Base-by-base conservation (phyloP, 106 monocot genomes). In the Chionographis japonica region DNA sequence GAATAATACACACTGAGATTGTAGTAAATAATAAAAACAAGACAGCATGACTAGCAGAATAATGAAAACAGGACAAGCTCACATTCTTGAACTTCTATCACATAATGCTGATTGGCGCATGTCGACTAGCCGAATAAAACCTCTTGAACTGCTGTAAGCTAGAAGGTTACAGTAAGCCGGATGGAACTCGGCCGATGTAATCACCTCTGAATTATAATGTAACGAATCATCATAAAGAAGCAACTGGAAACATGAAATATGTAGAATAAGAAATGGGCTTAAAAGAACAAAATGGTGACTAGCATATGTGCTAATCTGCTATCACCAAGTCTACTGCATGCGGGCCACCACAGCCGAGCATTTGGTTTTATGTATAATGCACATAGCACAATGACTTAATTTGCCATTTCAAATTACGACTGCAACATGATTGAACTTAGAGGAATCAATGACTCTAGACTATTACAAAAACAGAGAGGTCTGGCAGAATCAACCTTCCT, bases 61-160 rank as follows among this genome's bases (percentile, higher is more conserved):
- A 10, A 46, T 10, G 46, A 46, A 70, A 37, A 52, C 35, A 65
- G 40, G 36, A 61, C 4, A 37, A 51, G 36, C 86, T 84, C 69
- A 88, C 88, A 82, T 80, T 69, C 74, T 88, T 61, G 83, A 79
- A 66, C 55, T 79, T 15, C 73, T 68, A 37, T 92, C 91, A 71
- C 87, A 87, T 68, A 92, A 66, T 41, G 91, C 91, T 14, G 91
- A 88, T 50, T 58, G 73, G 6, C 91, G 70, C 81, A 92, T 79
- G 75, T 92, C 91, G 54, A 88, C 79, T 13, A 92, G 63, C 37
- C 91, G 81, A 37, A 88, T 80, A 63, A 82, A 85, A 50, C 91
- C 91, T 75, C 88, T 85, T 41, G 91, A 92, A 73, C 88, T 88
- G 72, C 91, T 77, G 65, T 80, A 92, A 51, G 88, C 91, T 27